phyloP scores from a whole-genome alignment of 179 eudicot species.

The Camellia oleifera region DNA sequence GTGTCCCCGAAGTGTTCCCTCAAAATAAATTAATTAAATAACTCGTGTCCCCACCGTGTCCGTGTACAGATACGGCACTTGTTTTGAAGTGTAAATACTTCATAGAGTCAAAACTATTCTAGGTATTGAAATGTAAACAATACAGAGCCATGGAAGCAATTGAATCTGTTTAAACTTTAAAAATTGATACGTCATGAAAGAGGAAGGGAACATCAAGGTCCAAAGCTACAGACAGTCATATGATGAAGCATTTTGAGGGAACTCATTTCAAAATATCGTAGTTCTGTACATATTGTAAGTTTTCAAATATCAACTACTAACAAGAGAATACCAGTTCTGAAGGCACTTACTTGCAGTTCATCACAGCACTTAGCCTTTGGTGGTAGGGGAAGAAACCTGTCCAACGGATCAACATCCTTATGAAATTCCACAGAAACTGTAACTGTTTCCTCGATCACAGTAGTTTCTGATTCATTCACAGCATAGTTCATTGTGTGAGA shows the following conservation, averaged over 20 bases:
- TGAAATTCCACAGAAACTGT: slow-evolving; percentile 34
- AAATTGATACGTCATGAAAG: background rate
- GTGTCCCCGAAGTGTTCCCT: no score
- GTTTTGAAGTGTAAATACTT: no score
- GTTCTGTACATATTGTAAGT: background rate
- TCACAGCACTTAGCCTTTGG: slow-evolving; percentile 60
- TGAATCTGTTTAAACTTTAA: background rate
- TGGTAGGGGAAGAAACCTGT: slow-evolving; percentile 75
- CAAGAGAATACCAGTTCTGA: background rate
- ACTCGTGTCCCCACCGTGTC: no score
- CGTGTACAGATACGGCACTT: no score
- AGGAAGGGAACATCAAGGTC: background rate
- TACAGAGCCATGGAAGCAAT: background rate
- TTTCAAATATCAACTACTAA: background rate
- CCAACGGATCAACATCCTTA: slow-evolving; percentile 55
- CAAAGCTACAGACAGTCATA: background rate
- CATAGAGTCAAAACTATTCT: background rate
- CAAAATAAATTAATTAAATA: no score
- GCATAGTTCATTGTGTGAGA: slow-evolving; percentile 32
- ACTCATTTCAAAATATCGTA: background rate
- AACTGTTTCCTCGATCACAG: slow-evolving; percentile 31
- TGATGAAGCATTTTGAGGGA: no score
- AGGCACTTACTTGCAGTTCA: slow-evolving; percentile 64
- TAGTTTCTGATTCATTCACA: slow-evolving; percentile 36
- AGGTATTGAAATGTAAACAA: background rate